Evolutionary conservation across 106 monocot species (phyloP).

Genomic region (Acorus gramineus): DNA sequence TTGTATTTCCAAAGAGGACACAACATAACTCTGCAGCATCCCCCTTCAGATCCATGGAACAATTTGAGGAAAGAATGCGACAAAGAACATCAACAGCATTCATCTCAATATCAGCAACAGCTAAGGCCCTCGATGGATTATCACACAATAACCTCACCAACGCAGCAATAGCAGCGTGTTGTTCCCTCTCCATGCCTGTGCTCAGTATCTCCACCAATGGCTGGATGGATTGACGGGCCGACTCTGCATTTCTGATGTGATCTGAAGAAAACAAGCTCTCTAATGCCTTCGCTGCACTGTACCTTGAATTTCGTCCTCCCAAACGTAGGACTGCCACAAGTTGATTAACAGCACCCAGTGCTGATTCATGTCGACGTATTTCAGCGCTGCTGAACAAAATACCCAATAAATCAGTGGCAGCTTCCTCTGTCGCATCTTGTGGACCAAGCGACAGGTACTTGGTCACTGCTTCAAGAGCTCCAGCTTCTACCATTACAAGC

Average conservation of each 20-base stretch:
- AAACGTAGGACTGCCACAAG: slow-evolving; percentile 86
- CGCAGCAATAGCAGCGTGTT: slow-evolving; percentile 90
- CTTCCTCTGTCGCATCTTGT: slow-evolving; percentile 92
- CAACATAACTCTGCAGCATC: slow-evolving; percentile 91
- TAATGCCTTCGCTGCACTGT: slow-evolving; percentile 93
- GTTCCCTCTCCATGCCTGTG: slow-evolving; percentile 82
- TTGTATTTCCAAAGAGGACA: slow-evolving; percentile 84
- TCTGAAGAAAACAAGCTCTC: slow-evolving; percentile 90
- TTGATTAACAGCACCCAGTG: slow-evolving; percentile 74
- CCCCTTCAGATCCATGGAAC: slow-evolving; percentile 83
- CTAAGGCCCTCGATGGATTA: slow-evolving; percentile 63
- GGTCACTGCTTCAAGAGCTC: slow-evolving; percentile 76
- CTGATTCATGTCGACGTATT: slow-evolving; percentile 75
- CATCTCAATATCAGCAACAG: slow-evolving; percentile 78
- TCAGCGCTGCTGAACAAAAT: slow-evolving; percentile 80
- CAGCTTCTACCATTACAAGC: slow-evolving; percentile 90
- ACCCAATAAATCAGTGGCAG: slow-evolving; percentile 77
- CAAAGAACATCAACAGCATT: slow-evolving; percentile 95
- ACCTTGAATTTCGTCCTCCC: slow-evolving; percentile 89
- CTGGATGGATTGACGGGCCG: slow-evolving; percentile 73
- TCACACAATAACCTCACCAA: slow-evolving; percentile 73
- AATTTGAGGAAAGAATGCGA: slow-evolving; percentile 76
- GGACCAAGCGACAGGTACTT: slow-evolving; percentile 94
- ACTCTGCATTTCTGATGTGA: slow-evolving; percentile 75
- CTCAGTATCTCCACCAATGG: slow-evolving; percentile 89